Conservation (phyloP, 306 rosid genomes). For the Castanospermum australe region DNA sequence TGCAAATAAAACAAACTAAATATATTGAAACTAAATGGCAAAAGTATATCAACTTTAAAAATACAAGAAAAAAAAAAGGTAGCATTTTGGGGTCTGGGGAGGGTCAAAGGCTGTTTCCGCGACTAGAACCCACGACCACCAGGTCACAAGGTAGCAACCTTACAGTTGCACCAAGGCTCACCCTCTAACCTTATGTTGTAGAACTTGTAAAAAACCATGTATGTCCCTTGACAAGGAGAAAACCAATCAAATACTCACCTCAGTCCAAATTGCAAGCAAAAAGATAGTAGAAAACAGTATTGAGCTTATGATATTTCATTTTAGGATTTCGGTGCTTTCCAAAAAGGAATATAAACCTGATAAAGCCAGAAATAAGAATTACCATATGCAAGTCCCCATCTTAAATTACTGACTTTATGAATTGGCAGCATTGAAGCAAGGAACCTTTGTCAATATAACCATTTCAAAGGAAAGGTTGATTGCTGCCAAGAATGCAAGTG, state of each 20-base stretch:
- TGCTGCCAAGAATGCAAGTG: slow-evolving; percentile 4
- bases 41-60: neutral
- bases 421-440: neutral
- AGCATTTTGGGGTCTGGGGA: neutral
- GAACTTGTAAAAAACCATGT: neutral
- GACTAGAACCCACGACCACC: neutral
- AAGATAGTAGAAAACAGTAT: neutral
- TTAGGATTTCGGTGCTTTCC: neutral
- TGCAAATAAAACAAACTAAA: neutral
- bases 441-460: neutral
- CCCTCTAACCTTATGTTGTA: neutral
- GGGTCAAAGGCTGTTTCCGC: neutral
- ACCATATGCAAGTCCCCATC: neutral
- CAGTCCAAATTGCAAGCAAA: slow-evolving; percentile 5
- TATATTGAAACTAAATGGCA: neutral
- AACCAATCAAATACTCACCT: slow-evolving; percentile 1
- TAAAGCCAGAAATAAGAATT: neutral
- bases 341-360: neutral
- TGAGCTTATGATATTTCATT: neutral
- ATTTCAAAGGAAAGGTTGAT: neutral
- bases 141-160: neutral
- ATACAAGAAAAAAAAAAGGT: neutral
- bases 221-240: neutral
- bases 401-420: neutral
- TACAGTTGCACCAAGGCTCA: neutral